Evolutionary conservation across 202 grass and related monocot species (phyloP).

Genomic region (Cymbopogon flexuosus): DNA sequence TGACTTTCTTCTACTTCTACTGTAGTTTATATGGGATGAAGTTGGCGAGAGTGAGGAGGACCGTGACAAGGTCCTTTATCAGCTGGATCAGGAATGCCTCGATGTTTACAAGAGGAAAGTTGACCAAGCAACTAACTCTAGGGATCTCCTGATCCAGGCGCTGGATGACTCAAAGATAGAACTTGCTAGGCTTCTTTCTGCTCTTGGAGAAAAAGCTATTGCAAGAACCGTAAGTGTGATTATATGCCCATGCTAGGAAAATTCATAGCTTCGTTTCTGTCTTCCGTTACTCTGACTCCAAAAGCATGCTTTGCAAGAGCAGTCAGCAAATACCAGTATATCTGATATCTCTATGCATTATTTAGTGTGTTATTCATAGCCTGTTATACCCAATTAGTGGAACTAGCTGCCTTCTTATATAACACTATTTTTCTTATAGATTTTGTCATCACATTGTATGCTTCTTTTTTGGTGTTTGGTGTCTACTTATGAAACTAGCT

Average conservation of each 20-base stretch:
- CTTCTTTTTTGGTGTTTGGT: not conserved
- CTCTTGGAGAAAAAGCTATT: constrained; percentile 83
- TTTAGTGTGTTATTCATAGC: not conserved
- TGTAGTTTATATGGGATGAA: constrained; percentile 85
- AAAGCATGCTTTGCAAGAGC: not conserved
- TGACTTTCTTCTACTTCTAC: not conserved
- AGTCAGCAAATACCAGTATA: not conserved
- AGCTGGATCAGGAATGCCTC: constrained; percentile 89
- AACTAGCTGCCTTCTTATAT: not conserved
- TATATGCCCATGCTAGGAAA: not conserved
- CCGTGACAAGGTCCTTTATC: constrained; percentile 81
- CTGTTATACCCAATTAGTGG: constrained; percentile 6
- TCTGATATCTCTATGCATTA: not conserved
- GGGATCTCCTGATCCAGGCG: constrained; percentile 82
- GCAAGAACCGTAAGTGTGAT: constrained; percentile 74
- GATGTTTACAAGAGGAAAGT: constrained; percentile 99
- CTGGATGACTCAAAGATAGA: constrained; percentile 94
- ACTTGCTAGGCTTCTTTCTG: constrained; percentile 78
- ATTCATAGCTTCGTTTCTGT: constrained; percentile 13
- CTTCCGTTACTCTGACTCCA: not conserved
- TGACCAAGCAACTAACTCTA: constrained; percentile 74
- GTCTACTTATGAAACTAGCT: not conserved
- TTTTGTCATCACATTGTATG: constrained; percentile 5
- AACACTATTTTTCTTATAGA: not conserved
- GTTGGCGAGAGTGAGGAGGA: constrained; percentile 94